phyloP scores from a whole-genome alignment of 2,329 filamentous ascomycete genomes.

The Dryadomyces quercus-mongolicae region DNA sequence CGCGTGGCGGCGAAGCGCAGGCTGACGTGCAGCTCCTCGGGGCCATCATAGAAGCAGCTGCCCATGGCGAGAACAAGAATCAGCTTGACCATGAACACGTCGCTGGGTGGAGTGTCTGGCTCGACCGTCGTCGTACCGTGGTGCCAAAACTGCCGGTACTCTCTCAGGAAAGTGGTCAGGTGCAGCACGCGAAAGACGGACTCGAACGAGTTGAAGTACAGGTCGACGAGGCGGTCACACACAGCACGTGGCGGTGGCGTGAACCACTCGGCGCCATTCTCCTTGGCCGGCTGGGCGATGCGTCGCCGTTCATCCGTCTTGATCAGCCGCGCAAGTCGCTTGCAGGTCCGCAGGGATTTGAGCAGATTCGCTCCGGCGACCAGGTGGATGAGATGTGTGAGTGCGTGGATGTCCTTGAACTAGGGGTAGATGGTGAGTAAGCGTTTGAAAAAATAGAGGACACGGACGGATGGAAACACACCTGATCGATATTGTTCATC shows the following conservation, averaged over 20 bases:
- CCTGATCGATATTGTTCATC: slow-evolving; percentile 11
- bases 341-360: slow-evolving; percentile 23
- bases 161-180: slow-evolving; percentile 36
- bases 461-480: background rate
- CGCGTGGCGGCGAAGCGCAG: slow-evolving; percentile 8
- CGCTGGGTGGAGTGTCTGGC: background rate
- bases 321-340: slow-evolving; percentile 26
- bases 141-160: slow-evolving; percentile 36
- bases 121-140: slow-evolving; percentile 18
- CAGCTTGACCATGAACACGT: slow-evolving; percentile 32
- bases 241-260: slow-evolving; percentile 23
- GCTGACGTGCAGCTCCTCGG: slow-evolving; percentile 1
- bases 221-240: slow-evolving; percentile 36
- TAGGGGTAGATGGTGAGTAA: background rate
- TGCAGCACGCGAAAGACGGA: slow-evolving; percentile 41
- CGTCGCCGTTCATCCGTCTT: slow-evolving; percentile 20
- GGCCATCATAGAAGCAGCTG: slow-evolving; percentile 25
- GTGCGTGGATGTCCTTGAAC: slow-evolving; percentile 11
- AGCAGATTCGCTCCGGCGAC: slow-evolving; percentile 10
- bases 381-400: slow-evolving; percentile 20
- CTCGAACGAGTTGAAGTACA: slow-evolving; percentile 42
- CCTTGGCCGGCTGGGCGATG: background rate
- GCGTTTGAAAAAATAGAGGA: slow-evolving; percentile 4
- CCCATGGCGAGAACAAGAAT: slow-evolving; percentile 36
- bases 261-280: slow-evolving; percentile 3